These are phyloP conservation scores for Piloderma croceum DNA, from an alignment of 768 basidiomycete species.

Conservation along the genomic window DNA sequence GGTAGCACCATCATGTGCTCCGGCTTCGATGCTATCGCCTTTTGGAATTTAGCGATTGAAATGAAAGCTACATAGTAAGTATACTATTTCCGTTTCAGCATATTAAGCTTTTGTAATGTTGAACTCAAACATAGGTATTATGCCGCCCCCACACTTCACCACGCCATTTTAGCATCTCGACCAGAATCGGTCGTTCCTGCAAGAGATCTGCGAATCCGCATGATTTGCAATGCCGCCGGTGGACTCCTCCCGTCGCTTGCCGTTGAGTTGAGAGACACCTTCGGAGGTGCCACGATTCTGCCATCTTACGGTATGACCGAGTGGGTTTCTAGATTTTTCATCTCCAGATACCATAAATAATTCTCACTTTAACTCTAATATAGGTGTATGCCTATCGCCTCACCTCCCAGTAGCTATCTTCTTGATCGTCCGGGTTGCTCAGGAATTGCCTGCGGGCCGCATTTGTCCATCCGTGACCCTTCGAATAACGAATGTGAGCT, in stretches of 20 bases:
- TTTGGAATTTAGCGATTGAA: conserved; percentile 38
- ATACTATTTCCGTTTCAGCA: background rate
- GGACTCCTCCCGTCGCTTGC: conserved; percentile 50
- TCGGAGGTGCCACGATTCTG: conserved; percentile 44
- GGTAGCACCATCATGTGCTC: conserved; percentile 50
- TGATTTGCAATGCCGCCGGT: conserved; percentile 48
- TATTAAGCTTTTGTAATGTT: background rate
- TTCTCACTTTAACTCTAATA: too few species aligned
- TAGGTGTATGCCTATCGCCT: conserved; percentile 47
- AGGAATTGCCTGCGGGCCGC: conserved; percentile 42
- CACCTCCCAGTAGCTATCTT: conserved; percentile 37
- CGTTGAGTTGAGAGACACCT: conserved; percentile 40
- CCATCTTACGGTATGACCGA: conserved; percentile 61
- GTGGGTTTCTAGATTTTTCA: conserved; percentile 19
- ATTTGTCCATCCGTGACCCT: conserved; percentile 39
- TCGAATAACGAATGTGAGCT: conserved; percentile 32
- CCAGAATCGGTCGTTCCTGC: conserved; percentile 26
- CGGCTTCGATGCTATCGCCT: conserved; percentile 48
- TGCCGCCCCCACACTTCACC: conserved; percentile 45
- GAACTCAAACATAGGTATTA: conserved; percentile 35
- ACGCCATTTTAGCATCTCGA: conserved; percentile 39
- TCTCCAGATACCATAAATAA: too few species aligned
- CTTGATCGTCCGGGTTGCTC: conserved; percentile 44
- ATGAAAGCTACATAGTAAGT: conserved; percentile 47
- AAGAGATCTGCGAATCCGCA: conserved; percentile 35